These are phyloP conservation scores for Inga leiocalycina DNA, from an alignment of 306 rosid genomes.

Conservation along the genomic window DNA sequence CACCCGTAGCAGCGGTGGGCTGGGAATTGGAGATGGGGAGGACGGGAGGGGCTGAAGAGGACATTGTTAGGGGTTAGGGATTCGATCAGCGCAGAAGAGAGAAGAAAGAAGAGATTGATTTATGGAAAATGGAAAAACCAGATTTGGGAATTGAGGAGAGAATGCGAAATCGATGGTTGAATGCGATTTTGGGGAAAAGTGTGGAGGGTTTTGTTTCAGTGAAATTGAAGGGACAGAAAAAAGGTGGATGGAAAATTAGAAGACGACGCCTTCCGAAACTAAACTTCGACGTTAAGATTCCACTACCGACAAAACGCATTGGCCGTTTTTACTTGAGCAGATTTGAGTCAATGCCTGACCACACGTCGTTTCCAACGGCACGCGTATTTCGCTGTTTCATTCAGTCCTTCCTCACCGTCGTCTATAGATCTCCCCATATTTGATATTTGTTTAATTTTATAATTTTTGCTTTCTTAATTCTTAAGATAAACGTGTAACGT, in stretches of 20 bases:
- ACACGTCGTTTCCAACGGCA: background rate
- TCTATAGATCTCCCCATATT: background rate
- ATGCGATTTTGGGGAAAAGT: background rate
- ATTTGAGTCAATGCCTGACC: background rate
- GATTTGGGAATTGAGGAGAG: conserved; percentile 1
- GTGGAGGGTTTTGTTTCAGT: background rate
- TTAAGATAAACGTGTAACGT: background rate
- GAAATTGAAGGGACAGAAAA: background rate
- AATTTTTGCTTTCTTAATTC: background rate
- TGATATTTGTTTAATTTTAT: background rate
- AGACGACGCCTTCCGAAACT: background rate
- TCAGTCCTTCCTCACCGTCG: background rate
- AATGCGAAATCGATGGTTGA: background rate
- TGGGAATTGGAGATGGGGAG: conserved; percentile 50
- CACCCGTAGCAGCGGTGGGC: conserved; percentile 30
- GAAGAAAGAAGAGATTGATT: background rate
- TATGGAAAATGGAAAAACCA: background rate
- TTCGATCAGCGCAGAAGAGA: background rate
- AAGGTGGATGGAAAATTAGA: background rate
- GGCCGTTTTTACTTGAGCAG: background rate
- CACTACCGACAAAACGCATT: conserved; percentile 4
- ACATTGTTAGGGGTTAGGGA: conserved; percentile 8
- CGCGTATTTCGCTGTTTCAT: background rate
- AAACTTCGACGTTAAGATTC: conserved; percentile 2
- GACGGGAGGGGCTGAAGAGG: conserved; percentile 42